Evolutionary conservation across 192 early-diverging fungal genomes (phyloP), one percentile per base, ranked within the genome.

Genomic region (Chytriomyces sp.): DNA sequence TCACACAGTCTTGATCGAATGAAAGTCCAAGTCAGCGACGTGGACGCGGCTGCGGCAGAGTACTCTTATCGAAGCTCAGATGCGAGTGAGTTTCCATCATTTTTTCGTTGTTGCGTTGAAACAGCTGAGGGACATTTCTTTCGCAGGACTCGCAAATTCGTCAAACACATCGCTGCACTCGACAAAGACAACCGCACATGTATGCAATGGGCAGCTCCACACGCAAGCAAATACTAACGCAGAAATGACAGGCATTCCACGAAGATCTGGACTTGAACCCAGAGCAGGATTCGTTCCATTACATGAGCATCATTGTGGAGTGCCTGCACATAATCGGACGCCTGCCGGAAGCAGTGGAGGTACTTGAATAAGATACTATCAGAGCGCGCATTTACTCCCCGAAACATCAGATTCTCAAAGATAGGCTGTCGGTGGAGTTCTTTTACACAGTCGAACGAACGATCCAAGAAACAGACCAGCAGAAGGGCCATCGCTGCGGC

Each of bases 241-340:
- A 35, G 35, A 35, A 35, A 35, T 35, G 0, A 3, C 75, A 71
- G 76, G 46, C 48, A 80, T 45, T 67, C 23, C 9, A 67, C 5
- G 89, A 90, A 71, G 82, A 89, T 50, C 69, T 85, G n/a, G 88
- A 88, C 18, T 64, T 53, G 43, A 81, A 87, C 61, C 84, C 88
- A 6, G 89, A 90, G 72, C 57, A 68, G 26, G 86, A 90, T 67
- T 89, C 87, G 10, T 86, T 80, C 69, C 69, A 82, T 18, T 86
- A 83, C 78, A 90, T 89, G 50, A 63, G 72, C 47, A 59, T 66
- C 23, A 67, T 89, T 18, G 6, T 90, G 16, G 86, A 89, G 66
- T 68, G 77, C 26, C 73, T 89, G 1, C 45, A 66, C 18, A 59
- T 83, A 18, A 71, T 89, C 1, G 86, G 80, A 3, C 60, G 77